Evolutionary conservation across 495 filamentous ascomycete species (phyloP).

Genomic region (Durotheca rogersii): DNA sequence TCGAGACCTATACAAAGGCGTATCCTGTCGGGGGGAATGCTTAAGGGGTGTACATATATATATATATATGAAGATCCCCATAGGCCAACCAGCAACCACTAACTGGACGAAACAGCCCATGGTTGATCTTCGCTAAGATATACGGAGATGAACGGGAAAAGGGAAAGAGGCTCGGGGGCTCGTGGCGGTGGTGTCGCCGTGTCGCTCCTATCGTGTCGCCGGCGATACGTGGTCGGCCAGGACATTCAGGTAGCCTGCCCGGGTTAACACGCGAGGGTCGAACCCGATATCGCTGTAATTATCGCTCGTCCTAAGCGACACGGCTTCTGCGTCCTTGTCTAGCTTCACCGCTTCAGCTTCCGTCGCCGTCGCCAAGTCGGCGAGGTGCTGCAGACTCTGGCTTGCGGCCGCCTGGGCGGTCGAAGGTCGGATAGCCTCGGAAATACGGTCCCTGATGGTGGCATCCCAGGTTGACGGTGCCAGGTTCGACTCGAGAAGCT

Average conservation of each 20-base stretch:
- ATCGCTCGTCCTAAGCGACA: slow-evolving; percentile 27
- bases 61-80: too few species aligned
- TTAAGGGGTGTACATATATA: too few species aligned
- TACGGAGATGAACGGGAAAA: neutral
- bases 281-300: slow-evolving; percentile 34
- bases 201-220: slow-evolving; percentile 10
- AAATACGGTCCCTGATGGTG: slow-evolving; percentile 50
- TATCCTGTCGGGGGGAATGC: too few species aligned
- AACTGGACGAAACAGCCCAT: too few species aligned
- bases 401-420: slow-evolving; percentile 38
- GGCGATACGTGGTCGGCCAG: slow-evolving; percentile 20
- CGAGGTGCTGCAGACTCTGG: slow-evolving; percentile 60
- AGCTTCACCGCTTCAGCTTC: slow-evolving; percentile 30
- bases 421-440: slow-evolving; percentile 38
- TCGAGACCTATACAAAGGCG: too few species aligned
- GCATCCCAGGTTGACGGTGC: slow-evolving; percentile 47
- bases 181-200: neutral
- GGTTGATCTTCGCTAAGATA: neutral
- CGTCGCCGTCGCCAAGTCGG: slow-evolving; percentile 58
- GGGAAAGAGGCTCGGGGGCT: neutral
- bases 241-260: slow-evolving; percentile 36
- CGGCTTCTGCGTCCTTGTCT: slow-evolving; percentile 18
- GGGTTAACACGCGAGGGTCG: slow-evolving; percentile 33
- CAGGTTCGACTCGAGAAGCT: slow-evolving; percentile 39
- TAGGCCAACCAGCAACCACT: too few species aligned